phyloP scores from a whole-genome alignment of 768 basidiomycete species.

The Pilatotrama ljubarskyi region DNA sequence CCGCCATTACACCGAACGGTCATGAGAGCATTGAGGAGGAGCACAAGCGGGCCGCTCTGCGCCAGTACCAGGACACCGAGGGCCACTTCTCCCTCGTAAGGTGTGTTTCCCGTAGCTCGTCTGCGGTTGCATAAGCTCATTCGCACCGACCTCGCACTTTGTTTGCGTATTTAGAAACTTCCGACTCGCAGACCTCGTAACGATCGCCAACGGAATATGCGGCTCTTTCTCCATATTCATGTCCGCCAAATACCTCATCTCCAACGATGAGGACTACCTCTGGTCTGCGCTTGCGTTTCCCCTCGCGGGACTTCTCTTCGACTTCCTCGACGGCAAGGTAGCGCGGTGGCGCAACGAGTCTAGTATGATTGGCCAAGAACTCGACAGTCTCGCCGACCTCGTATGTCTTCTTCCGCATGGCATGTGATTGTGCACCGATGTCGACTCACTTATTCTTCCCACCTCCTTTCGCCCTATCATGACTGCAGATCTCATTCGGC shows the following conservation, averaged over 20 bases:
- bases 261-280: slow-evolving; percentile 75
- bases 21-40: slow-evolving; percentile 22
- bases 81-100: slow-evolving; percentile 98
- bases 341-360: slow-evolving; percentile 95
- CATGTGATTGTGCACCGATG: slow-evolving; percentile 8
- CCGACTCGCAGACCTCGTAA: slow-evolving; percentile 95
- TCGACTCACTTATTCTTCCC: slow-evolving; percentile 5
- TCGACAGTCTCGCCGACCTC: slow-evolving; percentile 95
- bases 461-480: background rate
- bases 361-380: slow-evolving; percentile 95
- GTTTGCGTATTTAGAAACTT: slow-evolving; percentile 69
- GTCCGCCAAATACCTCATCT: slow-evolving; percentile 84
- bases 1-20: slow-evolving; percentile 32
- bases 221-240: slow-evolving; percentile 95
- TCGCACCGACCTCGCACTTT: background rate
- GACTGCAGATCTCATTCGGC: slow-evolving; percentile 87
- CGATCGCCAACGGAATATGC: slow-evolving; percentile 98
- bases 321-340: slow-evolving; percentile 96
- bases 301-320: slow-evolving; percentile 93
- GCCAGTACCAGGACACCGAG: slow-evolving; percentile 84
- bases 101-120: slow-evolving; percentile 40
- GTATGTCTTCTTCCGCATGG: slow-evolving; percentile 45
- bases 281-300: slow-evolving; percentile 89
- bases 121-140: background rate
- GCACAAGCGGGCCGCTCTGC: slow-evolving; percentile 49